Evolutionary conservation across 257 asterid species (phyloP).

Genomic region (Solanum pimpinellifolium): DNA sequence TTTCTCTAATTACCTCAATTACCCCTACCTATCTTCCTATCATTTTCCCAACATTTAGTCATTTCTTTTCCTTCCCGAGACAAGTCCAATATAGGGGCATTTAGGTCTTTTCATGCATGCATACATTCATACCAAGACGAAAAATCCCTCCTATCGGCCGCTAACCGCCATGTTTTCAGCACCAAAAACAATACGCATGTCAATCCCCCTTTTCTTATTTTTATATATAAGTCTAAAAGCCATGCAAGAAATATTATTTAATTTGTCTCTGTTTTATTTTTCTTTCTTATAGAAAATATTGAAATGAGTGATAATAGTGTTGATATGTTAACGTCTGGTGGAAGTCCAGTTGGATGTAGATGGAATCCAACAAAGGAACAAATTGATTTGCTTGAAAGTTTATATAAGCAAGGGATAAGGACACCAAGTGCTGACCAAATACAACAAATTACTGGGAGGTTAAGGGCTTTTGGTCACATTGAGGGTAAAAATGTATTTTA

Average conservation of each 20-base stretch:
- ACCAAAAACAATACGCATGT: constrained; percentile 94
- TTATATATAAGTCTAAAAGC: neutral
- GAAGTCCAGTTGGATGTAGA: constrained; percentile 33
- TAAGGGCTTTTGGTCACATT: constrained; percentile 58
- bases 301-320: constrained; percentile 23
- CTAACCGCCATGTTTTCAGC: constrained; percentile 73
- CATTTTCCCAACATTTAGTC: constrained; percentile 1
- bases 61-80: constrained; percentile 59
- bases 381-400: constrained; percentile 58
- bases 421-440: constrained; percentile 84
- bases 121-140: neutral
- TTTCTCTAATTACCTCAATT: constrained; percentile 27
- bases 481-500: constrained; percentile 88
- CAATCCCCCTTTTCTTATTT: neutral
- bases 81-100: constrained; percentile 32
- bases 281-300: neutral
- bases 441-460: constrained; percentile 50
- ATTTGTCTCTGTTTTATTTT: neutral
- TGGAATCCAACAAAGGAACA: constrained; percentile 94
- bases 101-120: constrained; percentile 40
- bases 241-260: neutral
- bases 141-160: constrained; percentile 36
- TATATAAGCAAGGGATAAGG: constrained; percentile 62
- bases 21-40: constrained; percentile 23
- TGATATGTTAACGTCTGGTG: constrained; percentile 9